Base-by-base conservation (phyloP, 345 rosid species). In the Salix koriyanagi region DNA sequence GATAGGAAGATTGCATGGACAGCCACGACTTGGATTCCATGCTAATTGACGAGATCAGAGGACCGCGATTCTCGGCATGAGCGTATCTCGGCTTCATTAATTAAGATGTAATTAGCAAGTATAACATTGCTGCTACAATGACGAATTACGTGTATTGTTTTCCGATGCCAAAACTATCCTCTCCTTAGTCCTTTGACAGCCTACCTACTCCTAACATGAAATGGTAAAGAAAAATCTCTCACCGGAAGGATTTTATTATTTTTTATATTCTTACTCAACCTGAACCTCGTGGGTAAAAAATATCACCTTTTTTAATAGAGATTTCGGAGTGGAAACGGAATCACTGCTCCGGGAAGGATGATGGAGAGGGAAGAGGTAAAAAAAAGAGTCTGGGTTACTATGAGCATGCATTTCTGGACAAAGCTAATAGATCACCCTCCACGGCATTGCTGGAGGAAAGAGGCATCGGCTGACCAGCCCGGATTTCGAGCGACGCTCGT, bases 401-500 rank as follows among this genome's bases (percentile, higher is more conserved):
- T 0, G 10, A 56, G 62, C 62, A 56, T 56, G 25, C 2, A 23
- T 23, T 23, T n/a, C 12, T 23, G 28, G 14, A 8, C 28, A 58
- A 10, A n/a, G 37, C 7, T 28, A 21, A 1, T 2, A 36, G 16
- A 21, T 26, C 30, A 37, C 18, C 15, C 52, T 46, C 52, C 18
- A 14, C 39, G 37, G 6, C 37, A 34, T 5, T 37, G 44, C 1
- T 4, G 68, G 56, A 56, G 74, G n/a, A 14, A 32, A 4, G 18
- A 74, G 26, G 75, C 39, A 37, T 21, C 65, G 50, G 64, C 74
- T 26, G 21, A 26, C 21, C 64, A 42, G 77, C 75, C 65, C 77
- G 42, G 28, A 67, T 61, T 64, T 76, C 80, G 42, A 68, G 77
- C 34, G 15, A 23, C 7, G 48, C 82, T 69, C 82, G 75, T 76